A percentile compares a stretch with the other conserved stretches of the same genome.
Conservation (phyloP, 2,329 filamentous ascomycete genomes). For the Pseudogymnoascus verrucosus region DNA sequence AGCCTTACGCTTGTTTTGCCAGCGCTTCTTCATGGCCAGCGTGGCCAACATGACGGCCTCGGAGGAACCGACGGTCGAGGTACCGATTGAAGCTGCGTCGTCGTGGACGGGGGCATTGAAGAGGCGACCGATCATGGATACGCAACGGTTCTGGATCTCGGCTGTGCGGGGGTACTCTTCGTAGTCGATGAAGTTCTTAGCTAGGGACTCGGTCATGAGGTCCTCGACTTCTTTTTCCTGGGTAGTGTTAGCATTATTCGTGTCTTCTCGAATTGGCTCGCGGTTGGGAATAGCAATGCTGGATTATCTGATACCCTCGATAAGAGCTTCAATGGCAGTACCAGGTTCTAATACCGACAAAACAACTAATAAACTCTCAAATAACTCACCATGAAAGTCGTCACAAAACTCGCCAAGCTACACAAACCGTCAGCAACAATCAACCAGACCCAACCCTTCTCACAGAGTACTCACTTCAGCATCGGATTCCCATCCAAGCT, state of each 20-base stretch:
- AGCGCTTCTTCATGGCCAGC: constrained; percentile 90
- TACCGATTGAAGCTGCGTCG: constrained; percentile 65
- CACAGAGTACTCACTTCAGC: constrained; percentile 53
- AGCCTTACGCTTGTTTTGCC: constrained; percentile 78
- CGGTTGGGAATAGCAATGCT: not conserved
- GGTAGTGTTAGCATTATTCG: not conserved
- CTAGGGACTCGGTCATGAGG: constrained; percentile 85
- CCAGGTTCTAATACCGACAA: not conserved
- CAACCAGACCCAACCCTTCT: not conserved
- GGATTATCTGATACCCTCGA: not conserved
- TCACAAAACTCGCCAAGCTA: constrained; percentile 86
- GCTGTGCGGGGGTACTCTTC: constrained; percentile 76
- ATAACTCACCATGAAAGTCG: constrained; percentile 78
- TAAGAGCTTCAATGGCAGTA: not conserved
- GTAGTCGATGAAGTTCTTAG: constrained; percentile 93
- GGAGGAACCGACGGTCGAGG: constrained; percentile 80
- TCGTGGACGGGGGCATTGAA: constrained; percentile 66
- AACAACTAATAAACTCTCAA: not conserved
- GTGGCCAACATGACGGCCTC: constrained; percentile 80
- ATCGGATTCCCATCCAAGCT: constrained; percentile 87
- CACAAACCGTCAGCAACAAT: constrained; percentile 16
- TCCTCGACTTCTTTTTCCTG: constrained; percentile 92
- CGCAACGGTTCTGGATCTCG: constrained; percentile 86
- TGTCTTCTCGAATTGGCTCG: not conserved
- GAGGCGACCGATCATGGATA: constrained; percentile 81